A percentile compares a stretch with the other conserved stretches of the same genome.
Conservation (phyloP, 1,284 basidiomycete species). For the Tranzscheliella williamsii region DNA sequence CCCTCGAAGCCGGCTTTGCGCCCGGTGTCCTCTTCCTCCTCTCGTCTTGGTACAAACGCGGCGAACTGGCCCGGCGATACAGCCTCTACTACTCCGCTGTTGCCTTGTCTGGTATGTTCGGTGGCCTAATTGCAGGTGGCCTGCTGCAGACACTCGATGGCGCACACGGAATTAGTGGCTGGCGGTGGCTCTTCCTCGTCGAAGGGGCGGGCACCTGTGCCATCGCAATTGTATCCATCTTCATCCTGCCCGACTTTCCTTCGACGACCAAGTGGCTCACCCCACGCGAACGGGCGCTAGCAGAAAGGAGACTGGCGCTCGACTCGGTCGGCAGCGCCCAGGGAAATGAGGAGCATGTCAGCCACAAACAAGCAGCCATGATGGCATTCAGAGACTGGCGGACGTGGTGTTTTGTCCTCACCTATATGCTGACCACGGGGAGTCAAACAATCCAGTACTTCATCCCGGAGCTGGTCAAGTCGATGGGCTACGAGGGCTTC, state of each 20-base stretch:
- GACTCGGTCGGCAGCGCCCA: conserved; percentile 9
- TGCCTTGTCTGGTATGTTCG: conserved; percentile 20
- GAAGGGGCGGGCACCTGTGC: conserved; percentile 17
- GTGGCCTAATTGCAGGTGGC: conserved; percentile 10
- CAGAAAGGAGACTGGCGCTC: conserved; percentile 6
- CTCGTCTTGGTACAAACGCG: conserved; percentile 61
- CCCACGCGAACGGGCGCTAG: conserved; percentile 11
- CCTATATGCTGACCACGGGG: conserved; percentile 61
- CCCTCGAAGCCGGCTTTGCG: conserved; percentile 39
- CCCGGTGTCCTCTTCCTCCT: conserved; percentile 54
- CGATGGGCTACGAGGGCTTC: conserved; percentile 44
- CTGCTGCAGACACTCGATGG: conserved; percentile 7
- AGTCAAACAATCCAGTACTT: conserved; percentile 27
- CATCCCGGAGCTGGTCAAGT: conserved; percentile 45
- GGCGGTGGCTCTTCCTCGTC: conserved; percentile 33
- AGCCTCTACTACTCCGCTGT: conserved; percentile 63
- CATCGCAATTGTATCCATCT: conserved; percentile 8
- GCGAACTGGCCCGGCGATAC: conserved; percentile 63
- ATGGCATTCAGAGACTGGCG: conserved; percentile 61
- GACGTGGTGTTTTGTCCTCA: conserved; percentile 59
- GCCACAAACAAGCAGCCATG: conserved; percentile 62
- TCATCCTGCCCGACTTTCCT: conserved; percentile 31
- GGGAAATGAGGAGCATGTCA: conserved; percentile 7
- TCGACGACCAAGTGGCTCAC: conserved; percentile 24
- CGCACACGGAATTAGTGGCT: conserved; percentile 8